A percentile compares a stretch with the other conserved stretches of the same genome.
Evolutionary conservation across 345 rosid species (phyloP).

Genomic region (Syzygium aqueum): DNA sequence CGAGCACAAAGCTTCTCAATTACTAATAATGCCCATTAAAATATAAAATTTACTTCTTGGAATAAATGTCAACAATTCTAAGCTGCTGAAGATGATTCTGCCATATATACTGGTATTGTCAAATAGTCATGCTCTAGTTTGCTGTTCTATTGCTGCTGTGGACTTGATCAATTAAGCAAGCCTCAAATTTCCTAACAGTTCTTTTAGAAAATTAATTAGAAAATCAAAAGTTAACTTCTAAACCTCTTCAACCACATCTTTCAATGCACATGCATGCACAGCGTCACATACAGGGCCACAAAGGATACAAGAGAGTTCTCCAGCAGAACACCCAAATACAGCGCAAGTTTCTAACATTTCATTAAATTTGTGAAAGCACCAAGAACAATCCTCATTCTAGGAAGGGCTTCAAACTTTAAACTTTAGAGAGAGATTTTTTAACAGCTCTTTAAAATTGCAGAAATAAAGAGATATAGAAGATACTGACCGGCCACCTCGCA

Average conservation of each 20-base stretch:
- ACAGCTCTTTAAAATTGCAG: background rate
- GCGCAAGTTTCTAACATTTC: background rate
- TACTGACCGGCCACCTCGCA: conserved; percentile 66
- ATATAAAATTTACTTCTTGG: background rate
- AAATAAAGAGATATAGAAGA: conserved; percentile 1
- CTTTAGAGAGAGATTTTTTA: background rate
- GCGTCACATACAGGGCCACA: background rate
- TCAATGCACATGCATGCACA: background rate
- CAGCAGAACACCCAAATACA: background rate
- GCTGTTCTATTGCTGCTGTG: background rate
- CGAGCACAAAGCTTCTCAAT: background rate
- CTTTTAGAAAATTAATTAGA: background rate
- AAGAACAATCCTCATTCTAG: background rate
- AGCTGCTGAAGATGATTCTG: background rate
- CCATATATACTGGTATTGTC: background rate
- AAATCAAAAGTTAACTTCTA: background rate
- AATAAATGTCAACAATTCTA: background rate
- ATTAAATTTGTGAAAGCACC: background rate
- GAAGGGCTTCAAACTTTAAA: background rate
- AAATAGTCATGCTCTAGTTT: background rate
- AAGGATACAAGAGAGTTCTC: background rate
- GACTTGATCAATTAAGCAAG: background rate
- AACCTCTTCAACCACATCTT: background rate
- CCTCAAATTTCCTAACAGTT: background rate
- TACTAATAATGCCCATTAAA: background rate